These are phyloP conservation scores for Rubus idaeus DNA, from an alignment of 306 rosid genomes.

Conservation along the genomic window DNA sequence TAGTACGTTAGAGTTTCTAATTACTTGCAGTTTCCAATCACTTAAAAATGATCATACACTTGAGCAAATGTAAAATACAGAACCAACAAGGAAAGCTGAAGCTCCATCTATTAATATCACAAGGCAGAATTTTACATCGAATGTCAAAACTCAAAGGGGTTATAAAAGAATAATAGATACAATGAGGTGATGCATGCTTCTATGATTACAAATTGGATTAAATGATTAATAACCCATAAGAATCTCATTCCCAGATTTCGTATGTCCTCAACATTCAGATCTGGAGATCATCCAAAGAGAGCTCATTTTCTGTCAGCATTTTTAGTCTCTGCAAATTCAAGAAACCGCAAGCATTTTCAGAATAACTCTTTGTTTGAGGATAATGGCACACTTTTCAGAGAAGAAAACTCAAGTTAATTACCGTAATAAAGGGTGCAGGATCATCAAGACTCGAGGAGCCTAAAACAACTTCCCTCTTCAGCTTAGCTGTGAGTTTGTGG, in stretches of 20 bases:
- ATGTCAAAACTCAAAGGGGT: slow-evolving; percentile 12
- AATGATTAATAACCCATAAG: slow-evolving; percentile 4
- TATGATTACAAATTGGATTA: slow-evolving; percentile 31
- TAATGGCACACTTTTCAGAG: not conserved
- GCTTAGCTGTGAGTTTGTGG: slow-evolving; percentile 79
- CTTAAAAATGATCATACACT: not conserved
- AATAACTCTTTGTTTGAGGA: not conserved
- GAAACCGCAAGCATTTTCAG: not conserved
- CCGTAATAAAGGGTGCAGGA: slow-evolving; percentile 86
- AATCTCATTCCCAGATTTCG: slow-evolving; percentile 27
- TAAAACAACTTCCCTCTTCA: slow-evolving; percentile 83
- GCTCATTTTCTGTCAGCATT: slow-evolving; percentile 61
- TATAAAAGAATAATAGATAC: slow-evolving; percentile 28
- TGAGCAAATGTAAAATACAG: not conserved
- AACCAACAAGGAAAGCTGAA: not conserved
- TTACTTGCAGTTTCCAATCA: not conserved
- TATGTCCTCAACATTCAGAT: slow-evolving; percentile 41
- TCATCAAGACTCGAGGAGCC: slow-evolving; percentile 93
- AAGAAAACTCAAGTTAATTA: slow-evolving; percentile 27
- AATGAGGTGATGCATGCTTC: slow-evolving; percentile 21
- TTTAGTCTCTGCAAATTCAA: slow-evolving; percentile 69
- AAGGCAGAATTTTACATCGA: not conserved
- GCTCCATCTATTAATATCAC: slow-evolving; percentile 6
- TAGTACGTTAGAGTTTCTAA: not conserved
- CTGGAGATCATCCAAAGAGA: slow-evolving; percentile 82